Conservation (phyloP, 2,329 filamentous ascomycete genomes). For the Cordyceps pruinosa region DNA sequence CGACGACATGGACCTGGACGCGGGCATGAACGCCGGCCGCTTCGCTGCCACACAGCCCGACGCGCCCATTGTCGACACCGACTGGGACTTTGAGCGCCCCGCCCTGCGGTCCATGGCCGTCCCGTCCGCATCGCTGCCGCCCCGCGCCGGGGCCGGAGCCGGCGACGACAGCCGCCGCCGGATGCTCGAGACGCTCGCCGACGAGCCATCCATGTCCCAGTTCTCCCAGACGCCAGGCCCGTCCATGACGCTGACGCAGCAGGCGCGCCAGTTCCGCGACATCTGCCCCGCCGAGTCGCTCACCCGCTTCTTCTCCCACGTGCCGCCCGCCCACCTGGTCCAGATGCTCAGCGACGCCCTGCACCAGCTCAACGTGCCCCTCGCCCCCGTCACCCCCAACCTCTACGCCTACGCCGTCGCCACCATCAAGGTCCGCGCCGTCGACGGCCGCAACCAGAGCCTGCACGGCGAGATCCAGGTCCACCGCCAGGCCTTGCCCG, state of each 20-base stretch:
- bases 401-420: slow-evolving; percentile 49
- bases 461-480: slow-evolving; percentile 70
- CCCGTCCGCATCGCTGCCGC: slow-evolving; percentile 29
- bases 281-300: slow-evolving; percentile 83
- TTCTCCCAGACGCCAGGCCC: slow-evolving; percentile 75
- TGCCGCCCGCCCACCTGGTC: slow-evolving; percentile 67
- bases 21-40: slow-evolving; percentile 34
- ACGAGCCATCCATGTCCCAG: slow-evolving; percentile 81
- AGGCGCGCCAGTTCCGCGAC: slow-evolving; percentile 79
- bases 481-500: slow-evolving; percentile 54
- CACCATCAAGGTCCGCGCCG: slow-evolving; percentile 65
- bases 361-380: slow-evolving; percentile 76
- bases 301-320: slow-evolving; percentile 85
- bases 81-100: slow-evolving; percentile 86
- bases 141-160: slow-evolving; percentile 23
- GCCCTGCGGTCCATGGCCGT: slow-evolving; percentile 45
- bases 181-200: slow-evolving; percentile 60
- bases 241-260: slow-evolving; percentile 79
- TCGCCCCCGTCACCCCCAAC: slow-evolving; percentile 50
- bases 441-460: slow-evolving; percentile 64
- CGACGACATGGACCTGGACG: slow-evolving; percentile 67
- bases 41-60: slow-evolving; percentile 84
- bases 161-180: slow-evolving; percentile 31
- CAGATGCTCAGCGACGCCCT: slow-evolving; percentile 75
- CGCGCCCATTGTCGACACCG: slow-evolving; percentile 62